Evolutionary conservation across 169 alveolate genomes (phyloP), one percentile per base, ranked within the genome.

Genomic region (Eimeria brunetti): DNA sequence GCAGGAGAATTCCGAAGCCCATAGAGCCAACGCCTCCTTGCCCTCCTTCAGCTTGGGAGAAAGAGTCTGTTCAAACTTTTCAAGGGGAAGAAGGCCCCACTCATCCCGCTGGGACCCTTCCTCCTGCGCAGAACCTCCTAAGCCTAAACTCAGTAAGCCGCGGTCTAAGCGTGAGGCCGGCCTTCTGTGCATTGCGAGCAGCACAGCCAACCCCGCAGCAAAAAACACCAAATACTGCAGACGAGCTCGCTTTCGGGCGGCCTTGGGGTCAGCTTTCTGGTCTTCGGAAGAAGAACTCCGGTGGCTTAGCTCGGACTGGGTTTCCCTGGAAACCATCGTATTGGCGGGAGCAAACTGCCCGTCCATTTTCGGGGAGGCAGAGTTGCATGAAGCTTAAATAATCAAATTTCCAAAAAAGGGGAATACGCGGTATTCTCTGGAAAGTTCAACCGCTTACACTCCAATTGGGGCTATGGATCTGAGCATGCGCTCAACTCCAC

Each of bases 1-100:
- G 1, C 30, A 2, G n/a, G 38, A 78, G 46, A 22, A n/a, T 7
- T 30, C 22, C 27, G 78, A 11, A 6, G 46, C 22, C 88, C 53
- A 56, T 24, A 58, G 22, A 56, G 90, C 90, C 4, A 83, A n/a
- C 6, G 36, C 69, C 33, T 56, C 64, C 33, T 83, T 83, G 75
- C 56, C 73, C 7, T 60, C 36, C 51, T 33, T 49, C 1, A 56
- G 51, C 71, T 11, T 11, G 16, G 58, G 76, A 27, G 90, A 11
- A 12, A 83, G 75, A 7, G 90, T 33, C 27, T 83, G 49, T 56
- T 83, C 90, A 83, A 83, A 83, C 2, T 83, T 12, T 33, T 83
- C 76, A n/a, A 83, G 51, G 16, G 76, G 14, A n/a, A 56, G 76
- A 2, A 51, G 18, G 27, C 90, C 90, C 90, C 75, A 83, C 16